These are phyloP conservation scores for Calocybe cyanea DNA, from an alignment of 768 basidiomycete genomes.

Conservation along the genomic window DNA sequence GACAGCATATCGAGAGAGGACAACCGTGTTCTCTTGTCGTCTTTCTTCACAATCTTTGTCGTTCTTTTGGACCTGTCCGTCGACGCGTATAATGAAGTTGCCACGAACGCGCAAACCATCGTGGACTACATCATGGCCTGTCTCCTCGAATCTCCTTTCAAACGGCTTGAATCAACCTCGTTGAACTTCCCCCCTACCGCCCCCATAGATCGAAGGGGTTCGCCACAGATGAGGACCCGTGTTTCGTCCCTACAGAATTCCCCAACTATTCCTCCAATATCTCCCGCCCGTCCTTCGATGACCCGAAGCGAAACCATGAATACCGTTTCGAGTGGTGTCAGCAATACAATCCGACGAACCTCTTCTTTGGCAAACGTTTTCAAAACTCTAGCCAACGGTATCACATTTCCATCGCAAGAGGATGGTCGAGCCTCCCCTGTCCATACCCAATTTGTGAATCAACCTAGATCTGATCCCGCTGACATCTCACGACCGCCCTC, in stretches of 20 bases:
- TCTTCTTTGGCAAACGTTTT: conserved; percentile 79
- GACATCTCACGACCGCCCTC: conserved; percentile 69
- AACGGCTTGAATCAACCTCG: conserved; percentile 64
- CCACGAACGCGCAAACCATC: conserved; percentile 84
- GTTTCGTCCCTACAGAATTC: conserved; percentile 51
- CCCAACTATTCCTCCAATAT: conserved; percentile 43
- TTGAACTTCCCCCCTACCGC: conserved; percentile 47
- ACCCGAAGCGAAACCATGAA: conserved; percentile 61
- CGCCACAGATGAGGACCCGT: conserved; percentile 37
- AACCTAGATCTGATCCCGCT: conserved; percentile 23
- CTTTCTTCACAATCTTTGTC: conserved; percentile 90
- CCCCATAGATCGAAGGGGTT: conserved; percentile 33
- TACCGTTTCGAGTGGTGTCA: conserved; percentile 57
- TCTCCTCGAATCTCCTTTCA: conserved; percentile 86
- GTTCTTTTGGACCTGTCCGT: conserved; percentile 86
- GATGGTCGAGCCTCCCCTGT: conserved; percentile 41
- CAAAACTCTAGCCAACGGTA: conserved; percentile 64
- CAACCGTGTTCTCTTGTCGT: conserved; percentile 81
- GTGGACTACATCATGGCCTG: conserved; percentile 91
- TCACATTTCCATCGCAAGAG: conserved; percentile 65
- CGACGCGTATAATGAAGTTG: conserved; percentile 92
- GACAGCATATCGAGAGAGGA: conserved; percentile 68
- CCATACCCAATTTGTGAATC: conserved; percentile 17
- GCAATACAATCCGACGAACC: conserved; percentile 70
- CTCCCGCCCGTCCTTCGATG: conserved; percentile 46